Percentiles rank a stretch among this genome's conserved stretches.
Evolutionary conservation across 2,329 filamentous ascomycete species (phyloP).

Genomic region (Pochonia chlamydosporia): DNA sequence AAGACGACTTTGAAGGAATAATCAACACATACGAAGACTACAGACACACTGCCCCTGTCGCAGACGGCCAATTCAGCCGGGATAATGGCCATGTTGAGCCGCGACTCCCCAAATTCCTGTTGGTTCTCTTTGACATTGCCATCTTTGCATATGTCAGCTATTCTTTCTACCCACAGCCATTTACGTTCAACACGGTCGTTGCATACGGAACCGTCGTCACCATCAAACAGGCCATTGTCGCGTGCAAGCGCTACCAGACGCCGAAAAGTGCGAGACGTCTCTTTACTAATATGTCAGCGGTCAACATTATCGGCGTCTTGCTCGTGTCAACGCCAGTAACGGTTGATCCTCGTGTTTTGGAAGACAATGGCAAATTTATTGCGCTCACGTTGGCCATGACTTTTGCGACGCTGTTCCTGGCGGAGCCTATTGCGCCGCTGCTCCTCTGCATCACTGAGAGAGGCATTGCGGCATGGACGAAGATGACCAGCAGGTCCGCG

Average conservation of each 20-base stretch:
- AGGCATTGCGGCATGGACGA: not conserved
- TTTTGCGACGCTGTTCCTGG: conserved; percentile 14
- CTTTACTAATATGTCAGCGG: conserved; percentile 16
- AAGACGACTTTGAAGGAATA: conserved; percentile 14
- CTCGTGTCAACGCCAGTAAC: conserved; percentile 15
- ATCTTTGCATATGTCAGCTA: conserved; percentile 16
- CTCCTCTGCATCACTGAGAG: conserved; percentile 12
- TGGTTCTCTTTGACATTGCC: conserved; percentile 13
- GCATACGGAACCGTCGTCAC: conserved; percentile 15
- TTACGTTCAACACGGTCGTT: conserved; percentile 16
- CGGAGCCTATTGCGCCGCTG: conserved; percentile 14
- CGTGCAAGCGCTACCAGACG: conserved; percentile 16
- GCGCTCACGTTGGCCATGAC: conserved; percentile 15
- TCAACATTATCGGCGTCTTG: conserved; percentile 15
- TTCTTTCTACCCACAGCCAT: conserved; percentile 15
- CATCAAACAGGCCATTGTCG: conserved; percentile 15
- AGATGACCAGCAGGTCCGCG: not conserved
- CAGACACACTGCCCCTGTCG: conserved; percentile 1
- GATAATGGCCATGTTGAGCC: conserved; percentile 13
- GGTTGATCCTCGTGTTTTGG: conserved; percentile 10
- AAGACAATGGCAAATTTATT: conserved; percentile 10
- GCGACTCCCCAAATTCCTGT: conserved; percentile 12
- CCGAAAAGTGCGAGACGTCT: conserved; percentile 12
- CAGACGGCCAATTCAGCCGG: not conserved
- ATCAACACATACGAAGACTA: conserved; percentile 15